Conservation (phyloP, 2,329 filamentous ascomycete genomes). For the Botrytis galanthina region DNA sequence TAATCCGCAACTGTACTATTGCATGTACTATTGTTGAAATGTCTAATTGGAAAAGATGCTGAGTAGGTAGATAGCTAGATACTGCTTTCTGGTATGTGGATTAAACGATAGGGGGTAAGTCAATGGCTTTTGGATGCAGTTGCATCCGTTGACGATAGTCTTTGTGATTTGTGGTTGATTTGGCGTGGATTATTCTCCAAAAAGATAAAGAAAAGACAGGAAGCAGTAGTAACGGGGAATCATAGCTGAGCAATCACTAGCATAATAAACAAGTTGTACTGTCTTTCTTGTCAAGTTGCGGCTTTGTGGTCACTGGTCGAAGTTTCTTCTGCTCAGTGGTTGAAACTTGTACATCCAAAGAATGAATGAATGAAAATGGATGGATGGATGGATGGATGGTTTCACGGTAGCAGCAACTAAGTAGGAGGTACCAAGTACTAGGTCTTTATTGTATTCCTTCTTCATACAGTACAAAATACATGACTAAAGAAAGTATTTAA, state of each 20-base stretch:
- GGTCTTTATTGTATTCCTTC: not conserved
- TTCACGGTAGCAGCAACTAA: not conserved
- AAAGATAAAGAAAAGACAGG: not conserved
- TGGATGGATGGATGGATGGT: not conserved
- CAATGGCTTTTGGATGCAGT: not conserved
- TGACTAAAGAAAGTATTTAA: not conserved
- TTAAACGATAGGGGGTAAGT: not conserved
- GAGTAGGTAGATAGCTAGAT: not conserved
- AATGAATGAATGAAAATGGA: not conserved
- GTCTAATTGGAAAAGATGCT: not conserved
- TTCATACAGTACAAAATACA: not conserved
- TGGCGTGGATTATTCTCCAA: not conserved
- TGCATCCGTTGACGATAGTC: not conserved
- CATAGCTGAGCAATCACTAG: not conserved
- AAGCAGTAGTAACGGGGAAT: not conserved
- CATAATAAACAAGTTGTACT: not conserved
- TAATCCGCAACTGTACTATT: not conserved
- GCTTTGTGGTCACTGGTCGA: constrained; percentile 5
- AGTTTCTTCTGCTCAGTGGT: constrained; percentile 2
- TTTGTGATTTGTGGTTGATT: not conserved
- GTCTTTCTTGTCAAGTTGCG: not conserved
- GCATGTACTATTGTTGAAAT: not conserved
- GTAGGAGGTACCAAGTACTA: not conserved
- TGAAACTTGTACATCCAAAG: not conserved
- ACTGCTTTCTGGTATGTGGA: not conserved